Base-by-base conservation (phyloP, 1,284 basidiomycete species). In the Trichosporon inkin region DNA sequence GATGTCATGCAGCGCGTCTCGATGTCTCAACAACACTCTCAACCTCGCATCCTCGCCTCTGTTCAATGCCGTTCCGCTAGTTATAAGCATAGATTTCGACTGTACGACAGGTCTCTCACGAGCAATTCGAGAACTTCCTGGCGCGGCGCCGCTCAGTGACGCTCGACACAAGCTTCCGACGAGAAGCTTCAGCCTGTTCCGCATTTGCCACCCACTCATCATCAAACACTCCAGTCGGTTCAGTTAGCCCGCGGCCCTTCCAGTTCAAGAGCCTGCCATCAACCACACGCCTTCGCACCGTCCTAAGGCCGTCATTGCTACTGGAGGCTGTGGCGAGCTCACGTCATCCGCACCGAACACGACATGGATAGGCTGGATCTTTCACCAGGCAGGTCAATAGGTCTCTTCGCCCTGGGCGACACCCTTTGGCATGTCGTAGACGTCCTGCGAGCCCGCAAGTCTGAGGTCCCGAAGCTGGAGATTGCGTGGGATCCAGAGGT, bases 381-480 rank as follows among this genome's bases (percentile, higher is more conserved):
- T 61, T 78, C 84, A 62, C 90, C 90, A 32, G 90, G 89, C n/a
- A 78, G 79, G 19, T 87, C 88, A 11, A 81, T 92, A 44, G 89
- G 89, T 4, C 82, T 85, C 54, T 92, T 92, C 73, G 85, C 87
- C 68, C 81, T 92, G 52, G 90, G 91, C 38, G 81, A 86, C 52
- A 89, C 88, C 0, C 80, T 93, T 6, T 93, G 90, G 90, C 84
- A 84, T 32, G 81, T 91, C 13, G 81, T 93, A 53, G 88, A 90
- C 67, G 78, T 84, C 39, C 79, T 94, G 6, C 69, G 79, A n/a
- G 68, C 70, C 5, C 62, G 72, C n/a, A 77, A 76, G 65, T 69
- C 67, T 2, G 60, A 82, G 53, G 92, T 89, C 64, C 90, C 89
- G 39, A 87, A 89, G 68, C 84, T 92, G 47, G 88, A 92, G 64